These are phyloP conservation scores for Suhomyces taliae DNA, from an alignment of 1,139 yeast genomes.

Conservation along the genomic window DNA sequence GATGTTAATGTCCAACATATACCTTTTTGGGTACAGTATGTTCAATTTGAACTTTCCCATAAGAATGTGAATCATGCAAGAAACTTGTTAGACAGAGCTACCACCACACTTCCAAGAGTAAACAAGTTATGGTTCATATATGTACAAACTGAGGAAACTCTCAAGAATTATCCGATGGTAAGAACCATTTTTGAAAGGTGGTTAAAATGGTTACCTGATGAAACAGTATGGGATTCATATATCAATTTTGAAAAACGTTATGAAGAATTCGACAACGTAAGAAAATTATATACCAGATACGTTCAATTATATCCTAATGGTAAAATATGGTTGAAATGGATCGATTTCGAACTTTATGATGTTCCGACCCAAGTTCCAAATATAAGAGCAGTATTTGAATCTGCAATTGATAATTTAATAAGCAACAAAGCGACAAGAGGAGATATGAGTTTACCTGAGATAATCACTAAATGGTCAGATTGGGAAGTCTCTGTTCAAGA, in stretches of 20 bases:
- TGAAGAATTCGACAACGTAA: conserved; percentile 55
- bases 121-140: conserved; percentile 87
- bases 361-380: conserved; percentile 26
- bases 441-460: conserved; percentile 24
- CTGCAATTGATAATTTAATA: conserved; percentile 58
- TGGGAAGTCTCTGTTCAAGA: conserved; percentile 73
- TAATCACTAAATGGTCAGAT: conserved; percentile 54
- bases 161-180: conserved; percentile 63
- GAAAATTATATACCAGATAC: conserved; percentile 58
- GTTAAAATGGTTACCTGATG: conserved; percentile 72
- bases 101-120: conserved; percentile 69
- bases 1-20: conserved; percentile 72
- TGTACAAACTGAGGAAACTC: conserved; percentile 77
- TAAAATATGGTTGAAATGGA: conserved; percentile 62
- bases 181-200: conserved; percentile 74
- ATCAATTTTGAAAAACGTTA: conserved; percentile 71
- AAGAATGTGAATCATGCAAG: conserved; percentile 86
- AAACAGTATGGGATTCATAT: conserved; percentile 73
- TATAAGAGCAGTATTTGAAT: conserved; percentile 63
- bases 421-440: conserved; percentile 19
- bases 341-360: conserved; percentile 28
- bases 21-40: conserved; percentile 84
- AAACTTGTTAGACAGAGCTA: conserved; percentile 78
- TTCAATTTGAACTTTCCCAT: conserved; percentile 71
- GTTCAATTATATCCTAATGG: conserved; percentile 53